A percentile compares a stretch with the other conserved stretches of the same genome.
Conservation (phyloP, 352 stramenopile species). For the Phytophthora sp. region DNA sequence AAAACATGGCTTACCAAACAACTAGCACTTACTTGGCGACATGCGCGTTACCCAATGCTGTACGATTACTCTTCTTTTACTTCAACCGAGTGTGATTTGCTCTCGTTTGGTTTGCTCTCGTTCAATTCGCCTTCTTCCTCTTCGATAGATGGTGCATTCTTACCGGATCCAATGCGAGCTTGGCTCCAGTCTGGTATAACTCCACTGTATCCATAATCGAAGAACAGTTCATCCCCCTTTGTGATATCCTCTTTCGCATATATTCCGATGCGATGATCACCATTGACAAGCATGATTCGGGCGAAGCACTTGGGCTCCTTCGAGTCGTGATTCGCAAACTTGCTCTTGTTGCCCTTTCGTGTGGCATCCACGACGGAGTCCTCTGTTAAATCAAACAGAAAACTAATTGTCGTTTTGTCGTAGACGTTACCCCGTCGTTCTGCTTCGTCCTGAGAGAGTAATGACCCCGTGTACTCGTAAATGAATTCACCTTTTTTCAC, state of each 20-base stretch:
- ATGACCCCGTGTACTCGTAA: conserved; percentile 91
- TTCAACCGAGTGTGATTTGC: conserved; percentile 2
- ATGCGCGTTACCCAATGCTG: background rate
- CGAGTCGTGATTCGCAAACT: conserved; percentile 92
- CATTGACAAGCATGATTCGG: conserved; percentile 91
- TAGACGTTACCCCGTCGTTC: conserved; percentile 90
- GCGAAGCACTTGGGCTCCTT: conserved; percentile 84
- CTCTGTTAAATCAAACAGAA: conserved; percentile 95
- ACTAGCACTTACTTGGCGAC: background rate
- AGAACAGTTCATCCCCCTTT: conserved; percentile 86
- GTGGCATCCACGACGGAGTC: conserved; percentile 94
- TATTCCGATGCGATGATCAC: conserved; percentile 93
- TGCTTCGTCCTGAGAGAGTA: conserved; percentile 90
- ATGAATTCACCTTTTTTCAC: conserved; percentile 73
- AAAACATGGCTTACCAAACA: background rate
- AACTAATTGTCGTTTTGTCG: conserved; percentile 90
- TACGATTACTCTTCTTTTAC: conserved; percentile 22
- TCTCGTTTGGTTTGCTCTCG: too few relatives aligned
- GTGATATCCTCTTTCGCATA: conserved; percentile 92
- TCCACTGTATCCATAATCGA: conserved; percentile 84
- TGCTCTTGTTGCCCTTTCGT: conserved; percentile 96
- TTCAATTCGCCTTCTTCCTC: conserved; percentile 18
- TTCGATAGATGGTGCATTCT: conserved; percentile 21
- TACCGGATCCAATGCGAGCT: conserved; percentile 51
- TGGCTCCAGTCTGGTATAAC: conserved; percentile 86